phyloP scores from a whole-genome alignment of 1,284 basidiomycete species.

The Ceratorhiza oryzae-sativae region DNA sequence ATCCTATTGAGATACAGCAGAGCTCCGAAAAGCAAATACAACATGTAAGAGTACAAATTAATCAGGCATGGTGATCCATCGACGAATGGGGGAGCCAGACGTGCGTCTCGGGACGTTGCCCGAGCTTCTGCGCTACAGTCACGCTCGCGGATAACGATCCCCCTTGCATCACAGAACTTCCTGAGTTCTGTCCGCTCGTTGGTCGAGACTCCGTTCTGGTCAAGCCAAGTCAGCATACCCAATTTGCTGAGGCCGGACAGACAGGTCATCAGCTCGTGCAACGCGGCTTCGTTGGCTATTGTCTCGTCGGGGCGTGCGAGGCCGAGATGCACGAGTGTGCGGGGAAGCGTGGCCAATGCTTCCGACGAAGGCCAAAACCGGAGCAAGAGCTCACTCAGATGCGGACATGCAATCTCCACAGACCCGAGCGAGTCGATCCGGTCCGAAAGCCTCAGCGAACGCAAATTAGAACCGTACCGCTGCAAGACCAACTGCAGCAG shows the following conservation, averaged over 20 bases:
- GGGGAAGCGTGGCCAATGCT: conserved; percentile 18
- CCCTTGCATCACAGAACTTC: conserved; percentile 25
- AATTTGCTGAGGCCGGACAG: not conserved
- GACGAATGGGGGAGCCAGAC: conserved; percentile 13
- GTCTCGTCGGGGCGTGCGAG: conserved; percentile 31
- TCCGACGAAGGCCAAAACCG: conserved; percentile 21
- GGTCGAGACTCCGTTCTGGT: conserved; percentile 11
- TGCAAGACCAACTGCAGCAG: conserved; percentile 15
- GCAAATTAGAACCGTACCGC: conserved; percentile 23
- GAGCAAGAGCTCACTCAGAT: conserved; percentile 27
- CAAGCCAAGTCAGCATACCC: conserved; percentile 20
- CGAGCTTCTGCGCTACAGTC: not conserved
- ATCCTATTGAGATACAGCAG: not conserved
- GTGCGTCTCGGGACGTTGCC: not conserved
- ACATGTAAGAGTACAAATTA: conserved; percentile 1
- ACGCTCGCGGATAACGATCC: conserved; percentile 9
- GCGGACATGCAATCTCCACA: conserved; percentile 5
- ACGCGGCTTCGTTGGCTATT: conserved; percentile 24
- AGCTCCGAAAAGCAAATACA: not conserved
- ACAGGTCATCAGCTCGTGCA: conserved; percentile 25
- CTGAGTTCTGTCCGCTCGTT: conserved; percentile 29
- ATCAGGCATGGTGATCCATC: conserved; percentile 25
- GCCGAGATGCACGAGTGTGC: conserved; percentile 10
- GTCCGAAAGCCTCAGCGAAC: conserved; percentile 28
- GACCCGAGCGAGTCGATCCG: conserved; percentile 28